Evolutionary conservation across 1,284 basidiomycete species (phyloP), one percentile per base, ranked within the genome.

Genomic region (Trametes sp.): DNA sequence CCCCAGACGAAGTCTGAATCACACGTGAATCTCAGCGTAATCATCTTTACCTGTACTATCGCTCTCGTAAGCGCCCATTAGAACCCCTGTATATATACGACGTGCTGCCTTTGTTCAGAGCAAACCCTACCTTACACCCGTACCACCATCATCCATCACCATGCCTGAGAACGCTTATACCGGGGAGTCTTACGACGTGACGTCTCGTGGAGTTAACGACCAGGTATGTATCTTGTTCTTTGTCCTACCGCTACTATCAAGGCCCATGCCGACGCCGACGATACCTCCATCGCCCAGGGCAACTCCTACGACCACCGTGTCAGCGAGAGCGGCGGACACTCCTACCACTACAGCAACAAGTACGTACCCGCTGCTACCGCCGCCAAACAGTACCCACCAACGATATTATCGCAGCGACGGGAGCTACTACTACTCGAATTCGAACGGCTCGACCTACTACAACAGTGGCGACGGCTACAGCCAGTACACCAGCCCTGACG

Each of bases 291-390:
- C 13, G 23, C 51, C 2, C 33, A 74, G 74, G 72, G 73, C 4
- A 75, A 75, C 63, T 68, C 70, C 54, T 73, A 67, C 57, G 70
- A 68, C 66, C 62, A 64, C 58, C 70, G 71, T 38, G 63, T 66
- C 35, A 63, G 63, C 24, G 65, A 64, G 26, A 64, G 63, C 29
- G 70, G 70, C 41, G 62, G 51, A 6, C 65, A 63, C 49, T 70
- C 69, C 11, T 74, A 73, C 57, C 74, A 74, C 56, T 74, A 74
- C 65, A 72, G 68, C 44, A 75, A 74, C 70, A 42, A 59, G 72
- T 74, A 57, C 21, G 69, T 59, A 10, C 19, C 4, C 24, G 21
- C 19, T n/a, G 49, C 31, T 7, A n/a, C 36, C 11, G 9, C 4
- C n/a, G n/a, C n/a, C n/a, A n/a, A n/a, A n/a, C n/a, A n/a, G n/a